Evolutionary conservation across 2,329 filamentous ascomycete genomes (phyloP), one percentile per base, ranked within the genome.

Genomic region (Trichoderma koningiopsis): DNA sequence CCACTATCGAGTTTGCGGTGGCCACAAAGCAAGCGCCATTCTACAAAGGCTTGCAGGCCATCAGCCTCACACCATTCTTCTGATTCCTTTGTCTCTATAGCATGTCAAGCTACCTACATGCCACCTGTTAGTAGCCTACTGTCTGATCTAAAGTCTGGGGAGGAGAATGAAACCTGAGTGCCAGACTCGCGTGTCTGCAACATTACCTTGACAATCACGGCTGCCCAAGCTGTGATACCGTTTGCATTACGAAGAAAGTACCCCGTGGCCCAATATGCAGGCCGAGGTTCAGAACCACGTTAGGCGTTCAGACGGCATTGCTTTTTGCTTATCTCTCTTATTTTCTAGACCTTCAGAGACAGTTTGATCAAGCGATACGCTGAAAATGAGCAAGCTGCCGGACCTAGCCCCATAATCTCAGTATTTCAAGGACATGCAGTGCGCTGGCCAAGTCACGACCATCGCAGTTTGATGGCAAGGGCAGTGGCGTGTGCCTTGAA

Each of bases 171-270:
- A 61, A 58, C 49, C 37, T 62, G 35, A 35, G 49, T 33, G 22
- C 31, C 56, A 52, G 57, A 43, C 37, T 67, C 47, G 59, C 49
- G 57, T 62, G 63, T 57, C 61, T 67, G 63, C 52, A 63, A 62
- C 68, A 62, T 57, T 52, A 43, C 37, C 35, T 61, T 63, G 68
- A 70, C 57, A 67, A 53, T 63, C 47, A 49, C 62, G 49, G 57
- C n/a, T 62, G 43, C 27, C 56, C 33, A 70, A 33, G 68, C 52
- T 62, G 68, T 70, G 68, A 47, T 53, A 70, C 68, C 27, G 19
- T 13, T 55, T 56, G 16, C n/a, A 29, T 67, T 58, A 57, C 57
- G 49, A 67, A 53, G 56, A 22, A 52, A 29, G 58, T 33, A 57
- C 37, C 24, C 35, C 49, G 14, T 24, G 35, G 43, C 47, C 8